Conservation (phyloP, 129 eudicot species). For the Flaveria brownii region DNA sequence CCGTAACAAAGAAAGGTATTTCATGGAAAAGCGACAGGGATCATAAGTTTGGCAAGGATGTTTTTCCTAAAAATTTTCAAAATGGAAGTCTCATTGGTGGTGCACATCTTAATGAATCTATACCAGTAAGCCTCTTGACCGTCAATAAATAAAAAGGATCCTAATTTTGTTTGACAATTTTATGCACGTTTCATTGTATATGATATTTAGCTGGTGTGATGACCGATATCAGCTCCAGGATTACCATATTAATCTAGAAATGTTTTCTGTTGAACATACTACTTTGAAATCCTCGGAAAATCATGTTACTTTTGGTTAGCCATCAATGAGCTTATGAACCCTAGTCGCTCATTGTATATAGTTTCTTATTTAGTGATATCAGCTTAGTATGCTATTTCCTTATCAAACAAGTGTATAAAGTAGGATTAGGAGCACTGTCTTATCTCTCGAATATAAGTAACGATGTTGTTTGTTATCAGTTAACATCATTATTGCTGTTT, state of each 20-base stretch:
- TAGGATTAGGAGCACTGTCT: neutral
- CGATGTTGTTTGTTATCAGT: neutral
- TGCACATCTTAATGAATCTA: conserved; percentile 50
- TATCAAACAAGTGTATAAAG: neutral
- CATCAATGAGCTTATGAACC: neutral
- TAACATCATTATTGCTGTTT: neutral
- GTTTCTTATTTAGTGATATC: neutral
- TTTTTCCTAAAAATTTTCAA: conserved; percentile 80
- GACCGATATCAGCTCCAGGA: neutral
- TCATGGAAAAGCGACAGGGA: conserved; percentile 98
- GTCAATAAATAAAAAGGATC: neutral
- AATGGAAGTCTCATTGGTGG: conserved; percentile 70
- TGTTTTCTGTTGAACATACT: neutral
- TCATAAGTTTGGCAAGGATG: conserved; percentile 80
- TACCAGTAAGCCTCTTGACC: conserved; percentile 61
- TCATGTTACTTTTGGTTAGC: neutral
- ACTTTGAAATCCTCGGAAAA: neutral
- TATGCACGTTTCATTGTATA: neutral
- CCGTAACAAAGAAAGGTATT: conserved; percentile 62
- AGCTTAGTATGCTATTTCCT: neutral
- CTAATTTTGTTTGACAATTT: neutral
- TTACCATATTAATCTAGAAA: neutral
- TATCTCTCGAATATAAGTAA: neutral
- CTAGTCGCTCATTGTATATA: neutral
- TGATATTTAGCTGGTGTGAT: neutral